Evolutionary conservation across 169 alveolate species (phyloP).

Genomic region (Cryptosporidium viatorum): DNA sequence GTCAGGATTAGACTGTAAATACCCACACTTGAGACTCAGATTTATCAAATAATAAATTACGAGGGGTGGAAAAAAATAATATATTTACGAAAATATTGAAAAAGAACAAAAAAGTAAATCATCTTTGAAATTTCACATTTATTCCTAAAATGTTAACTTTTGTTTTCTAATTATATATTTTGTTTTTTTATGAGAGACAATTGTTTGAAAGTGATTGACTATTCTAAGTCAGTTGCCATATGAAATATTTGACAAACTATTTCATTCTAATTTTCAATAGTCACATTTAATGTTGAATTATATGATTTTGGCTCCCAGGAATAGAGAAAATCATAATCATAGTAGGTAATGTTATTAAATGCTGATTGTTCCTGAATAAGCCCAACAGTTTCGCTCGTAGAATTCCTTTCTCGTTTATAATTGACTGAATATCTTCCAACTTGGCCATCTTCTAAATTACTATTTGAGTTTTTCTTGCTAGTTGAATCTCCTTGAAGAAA

Average conservation of each 20-base stretch:
- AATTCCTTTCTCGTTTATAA: slow-evolving; percentile 13
- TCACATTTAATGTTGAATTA: slow-evolving; percentile 5
- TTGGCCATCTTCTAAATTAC: slow-evolving; percentile 50
- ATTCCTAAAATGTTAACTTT: neutral
- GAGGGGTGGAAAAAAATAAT: neutral
- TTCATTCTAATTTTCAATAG: neutral
- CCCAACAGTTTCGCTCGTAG: slow-evolving; percentile 30
- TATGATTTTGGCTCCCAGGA: slow-evolving; percentile 64
- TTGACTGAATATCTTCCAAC: slow-evolving; percentile 52
- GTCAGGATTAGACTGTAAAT: slow-evolving; percentile 22
- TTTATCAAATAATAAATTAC: neutral
- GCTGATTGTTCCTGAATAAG: slow-evolving; percentile 26
- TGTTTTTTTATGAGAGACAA: neutral
- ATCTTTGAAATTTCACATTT: no score
- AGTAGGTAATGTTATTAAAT: neutral
- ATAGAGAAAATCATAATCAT: slow-evolving; percentile 55
- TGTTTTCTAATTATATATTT: neutral
- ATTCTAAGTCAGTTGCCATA: no score
- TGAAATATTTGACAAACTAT: neutral
- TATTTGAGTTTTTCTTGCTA: neutral
- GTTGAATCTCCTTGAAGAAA: slow-evolving; percentile 58
- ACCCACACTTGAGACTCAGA: neutral
- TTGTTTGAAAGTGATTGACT: no score
- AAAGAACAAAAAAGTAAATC: no score
- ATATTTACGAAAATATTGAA: neutral